These are phyloP conservation scores for Solanum ossicruentum DNA, from an alignment of 257 asterid species.

Conservation along the genomic window DNA sequence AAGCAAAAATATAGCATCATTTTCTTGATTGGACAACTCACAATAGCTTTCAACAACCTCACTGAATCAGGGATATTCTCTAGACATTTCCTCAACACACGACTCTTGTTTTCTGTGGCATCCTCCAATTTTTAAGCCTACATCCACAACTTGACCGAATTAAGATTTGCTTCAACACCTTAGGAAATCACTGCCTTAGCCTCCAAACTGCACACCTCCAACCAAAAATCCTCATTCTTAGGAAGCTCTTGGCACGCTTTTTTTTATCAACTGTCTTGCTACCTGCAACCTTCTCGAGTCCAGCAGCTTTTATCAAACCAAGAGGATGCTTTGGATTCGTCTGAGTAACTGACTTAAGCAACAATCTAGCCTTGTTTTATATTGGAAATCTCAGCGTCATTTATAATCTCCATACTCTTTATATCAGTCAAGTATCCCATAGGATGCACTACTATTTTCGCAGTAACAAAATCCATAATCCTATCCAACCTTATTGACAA, in stretches of 20 bases:
- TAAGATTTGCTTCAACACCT: constrained; percentile 73
- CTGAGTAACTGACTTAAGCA: constrained; percentile 67
- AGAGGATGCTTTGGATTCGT: constrained; percentile 85
- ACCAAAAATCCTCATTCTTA: constrained; percentile 78
- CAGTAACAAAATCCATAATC: too few relatives aligned
- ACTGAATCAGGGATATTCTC: constrained; percentile 70
- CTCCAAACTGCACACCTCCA: constrained; percentile 78
- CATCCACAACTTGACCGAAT: constrained; percentile 83
- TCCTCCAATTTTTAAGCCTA: constrained; percentile 76
- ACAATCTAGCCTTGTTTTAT: constrained; percentile 36
- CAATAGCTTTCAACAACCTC: constrained; percentile 91
- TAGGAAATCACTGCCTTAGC: constrained; percentile 80
- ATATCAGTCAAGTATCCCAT: constrained; percentile 38
- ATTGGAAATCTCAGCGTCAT: too few relatives aligned
- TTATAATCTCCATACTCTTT: constrained; percentile 3
- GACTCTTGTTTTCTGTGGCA: constrained; percentile 50
- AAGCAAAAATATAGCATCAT: constrained; percentile 49
- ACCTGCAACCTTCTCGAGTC: constrained; percentile 86
- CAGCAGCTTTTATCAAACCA: constrained; percentile 92
- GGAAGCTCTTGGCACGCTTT: constrained; percentile 83
- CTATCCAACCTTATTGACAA: too few relatives aligned
- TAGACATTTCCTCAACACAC: constrained; percentile 68
- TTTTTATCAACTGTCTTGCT: constrained; percentile 26
- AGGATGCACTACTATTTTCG: too few relatives aligned
- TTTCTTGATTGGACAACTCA: constrained; percentile 69